These are phyloP conservation scores for Mitragyna speciosa DNA, from an alignment of 257 asterid species.

Conservation along the genomic window DNA sequence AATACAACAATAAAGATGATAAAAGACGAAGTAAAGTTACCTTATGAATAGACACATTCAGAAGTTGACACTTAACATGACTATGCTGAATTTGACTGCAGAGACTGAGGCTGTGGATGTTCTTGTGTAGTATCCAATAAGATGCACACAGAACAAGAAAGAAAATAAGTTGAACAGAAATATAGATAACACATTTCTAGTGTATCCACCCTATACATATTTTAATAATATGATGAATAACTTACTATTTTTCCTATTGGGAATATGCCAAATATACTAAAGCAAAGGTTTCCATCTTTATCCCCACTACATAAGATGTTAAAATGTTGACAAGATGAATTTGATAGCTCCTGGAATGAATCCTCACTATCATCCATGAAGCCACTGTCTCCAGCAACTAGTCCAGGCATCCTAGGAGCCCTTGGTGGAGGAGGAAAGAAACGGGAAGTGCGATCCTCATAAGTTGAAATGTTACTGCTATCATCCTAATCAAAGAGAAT, in stretches of 20 bases:
- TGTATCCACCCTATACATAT: background rate
- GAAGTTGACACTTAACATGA: slow-evolving; percentile 45
- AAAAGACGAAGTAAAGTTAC: slow-evolving; percentile 37
- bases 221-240: slow-evolving; percentile 24
- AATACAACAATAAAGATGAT: background rate
- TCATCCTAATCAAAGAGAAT: slow-evolving; percentile 54
- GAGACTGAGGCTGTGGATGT: slow-evolving; percentile 56
- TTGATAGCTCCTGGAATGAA: slow-evolving; percentile 77
- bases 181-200: background rate
- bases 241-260: slow-evolving; percentile 92
- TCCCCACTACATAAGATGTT: slow-evolving; percentile 95
- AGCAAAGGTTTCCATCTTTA: slow-evolving; percentile 82
- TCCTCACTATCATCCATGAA: slow-evolving; percentile 79
- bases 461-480: slow-evolving; percentile 35
- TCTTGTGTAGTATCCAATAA: slow-evolving; percentile 46
- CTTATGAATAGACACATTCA: slow-evolving; percentile 69
- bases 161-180: background rate
- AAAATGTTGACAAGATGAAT: slow-evolving; percentile 72
- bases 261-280: slow-evolving; percentile 91
- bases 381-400: slow-evolving; percentile 81
- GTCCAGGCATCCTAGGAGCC: slow-evolving; percentile 83
- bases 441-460: slow-evolving; percentile 93
- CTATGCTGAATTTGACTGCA: slow-evolving; percentile 38
- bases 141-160: slow-evolving; percentile 25
- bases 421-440: slow-evolving; percentile 93